Percentiles rank a stretch among this genome's conserved stretches.
These are phyloP conservation scores for Barnettozyma populi DNA, from an alignment of 805 yeast genomes.

Conservation along the genomic window DNA sequence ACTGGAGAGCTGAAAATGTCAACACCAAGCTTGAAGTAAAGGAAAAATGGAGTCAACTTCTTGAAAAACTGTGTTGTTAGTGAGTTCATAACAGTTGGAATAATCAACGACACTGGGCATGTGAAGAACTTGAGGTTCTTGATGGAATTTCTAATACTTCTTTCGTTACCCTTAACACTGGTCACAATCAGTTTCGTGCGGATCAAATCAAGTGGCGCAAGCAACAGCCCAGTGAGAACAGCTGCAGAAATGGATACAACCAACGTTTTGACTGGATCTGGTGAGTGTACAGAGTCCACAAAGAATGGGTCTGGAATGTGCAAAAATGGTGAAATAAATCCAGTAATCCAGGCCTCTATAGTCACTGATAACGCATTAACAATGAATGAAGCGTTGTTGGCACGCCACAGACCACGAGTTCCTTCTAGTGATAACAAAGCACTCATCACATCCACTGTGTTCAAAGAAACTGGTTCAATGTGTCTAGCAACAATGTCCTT, in stretches of 20 bases:
- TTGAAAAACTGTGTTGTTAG: slow-evolving; percentile 55
- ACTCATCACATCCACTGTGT: slow-evolving; percentile 60
- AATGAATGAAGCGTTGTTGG: slow-evolving; percentile 74
- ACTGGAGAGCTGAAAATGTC: slow-evolving; percentile 62
- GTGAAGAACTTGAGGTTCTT: slow-evolving; percentile 42
- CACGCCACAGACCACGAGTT: slow-evolving; percentile 64
- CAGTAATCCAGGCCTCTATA: slow-evolving; percentile 87
- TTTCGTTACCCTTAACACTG: slow-evolving; percentile 41
- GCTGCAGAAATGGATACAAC: slow-evolving; percentile 65
- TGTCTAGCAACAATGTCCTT: background rate
- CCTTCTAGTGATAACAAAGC: slow-evolving; percentile 66
- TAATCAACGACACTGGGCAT: slow-evolving; percentile 54
- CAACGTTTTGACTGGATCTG: slow-evolving; percentile 67
- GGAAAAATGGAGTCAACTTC: slow-evolving; percentile 58
- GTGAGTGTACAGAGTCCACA: slow-evolving; percentile 74
- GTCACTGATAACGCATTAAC: slow-evolving; percentile 70
- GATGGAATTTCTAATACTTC: slow-evolving; percentile 72
- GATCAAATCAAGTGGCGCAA: slow-evolving; percentile 79
- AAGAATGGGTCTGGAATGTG: slow-evolving; percentile 87
- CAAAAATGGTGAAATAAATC: slow-evolving; percentile 73
- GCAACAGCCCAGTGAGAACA: slow-evolving; percentile 60
- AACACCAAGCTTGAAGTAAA: slow-evolving; percentile 55
- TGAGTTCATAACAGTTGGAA: slow-evolving; percentile 67
- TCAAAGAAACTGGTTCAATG: slow-evolving; percentile 46
- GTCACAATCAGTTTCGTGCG: slow-evolving; percentile 74